A percentile compares a stretch with the other conserved stretches of the same genome.
Evolutionary conservation across 169 alveolate species (phyloP).

Genomic region (Eimeria maxima): DNA sequence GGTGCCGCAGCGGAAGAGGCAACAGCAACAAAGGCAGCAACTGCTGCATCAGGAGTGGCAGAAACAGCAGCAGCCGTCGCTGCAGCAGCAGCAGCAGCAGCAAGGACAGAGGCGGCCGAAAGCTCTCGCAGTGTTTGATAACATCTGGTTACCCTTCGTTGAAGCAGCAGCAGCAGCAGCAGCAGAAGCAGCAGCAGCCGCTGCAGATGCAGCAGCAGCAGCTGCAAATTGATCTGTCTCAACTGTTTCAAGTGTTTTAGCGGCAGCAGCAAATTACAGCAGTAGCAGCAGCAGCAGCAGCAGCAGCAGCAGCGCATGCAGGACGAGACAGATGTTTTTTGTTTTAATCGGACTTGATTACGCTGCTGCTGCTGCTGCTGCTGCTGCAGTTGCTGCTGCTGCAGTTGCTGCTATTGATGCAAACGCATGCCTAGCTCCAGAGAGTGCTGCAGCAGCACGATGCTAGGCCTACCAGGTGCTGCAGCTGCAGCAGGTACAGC

Average conservation of each 20-base stretch:
- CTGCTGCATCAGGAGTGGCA: not conserved
- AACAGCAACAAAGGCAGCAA: not conserved
- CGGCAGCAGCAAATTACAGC: not conserved
- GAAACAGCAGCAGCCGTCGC: not conserved
- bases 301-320: conserved; percentile 24
- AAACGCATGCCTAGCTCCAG: not conserved
- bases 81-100: conserved; percentile 11
- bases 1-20: not conserved
- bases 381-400: conserved; percentile 1
- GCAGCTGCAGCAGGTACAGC: conserved; percentile 28
- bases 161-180: conserved; percentile 1
- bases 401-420: not conserved
- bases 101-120: not conserved
- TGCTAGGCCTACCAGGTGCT: not conserved
- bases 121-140: too few relatives aligned
- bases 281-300: conserved; percentile 1
- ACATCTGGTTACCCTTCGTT: not conserved
- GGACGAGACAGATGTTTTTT: too few relatives aligned
- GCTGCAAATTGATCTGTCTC: not conserved
- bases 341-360: too few relatives aligned
- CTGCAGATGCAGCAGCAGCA: not conserved
- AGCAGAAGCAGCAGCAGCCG: not conserved
- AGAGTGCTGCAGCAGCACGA: conserved; percentile 20
- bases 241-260: too few relatives aligned
- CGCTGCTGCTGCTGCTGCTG: conserved; percentile 11